Conservation (phyloP, 352 stramenopile genomes). For the Globisporangium paroecandrum region DNA sequence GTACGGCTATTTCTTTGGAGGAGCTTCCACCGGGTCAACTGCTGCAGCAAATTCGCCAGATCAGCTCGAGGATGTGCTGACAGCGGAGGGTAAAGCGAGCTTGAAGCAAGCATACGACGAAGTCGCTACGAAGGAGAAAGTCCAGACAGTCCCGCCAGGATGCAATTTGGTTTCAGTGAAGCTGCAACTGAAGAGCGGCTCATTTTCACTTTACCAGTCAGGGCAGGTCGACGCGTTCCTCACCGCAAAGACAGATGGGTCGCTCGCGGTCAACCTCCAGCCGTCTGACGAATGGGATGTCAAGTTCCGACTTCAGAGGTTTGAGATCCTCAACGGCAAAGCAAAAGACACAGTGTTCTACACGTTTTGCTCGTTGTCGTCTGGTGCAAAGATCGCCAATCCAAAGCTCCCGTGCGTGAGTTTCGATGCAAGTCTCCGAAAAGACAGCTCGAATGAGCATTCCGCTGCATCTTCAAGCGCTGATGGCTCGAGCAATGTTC, state of each 20-base stretch:
- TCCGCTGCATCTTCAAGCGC: conserved; percentile 3
- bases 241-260: conserved; percentile 43
- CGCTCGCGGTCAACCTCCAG: conserved; percentile 53
- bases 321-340: conserved; percentile 61
- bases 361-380: conserved; percentile 60
- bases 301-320: conserved; percentile 56
- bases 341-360: conserved; percentile 43
- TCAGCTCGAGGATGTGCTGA: conserved; percentile 46
- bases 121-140: conserved; percentile 49
- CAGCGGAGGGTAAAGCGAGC: conserved; percentile 59
- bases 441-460: conserved; percentile 8
- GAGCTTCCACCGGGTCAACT: conserved; percentile 11
- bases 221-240: conserved; percentile 46
- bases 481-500: conserved; percentile 1
- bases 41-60: conserved; percentile 18
- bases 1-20: conserved; percentile 83
- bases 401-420: conserved; percentile 38
- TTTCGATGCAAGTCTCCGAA: conserved; percentile 34
- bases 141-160: conserved; percentile 41
- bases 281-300: conserved; percentile 68
- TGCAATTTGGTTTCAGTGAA: conserved; percentile 72
- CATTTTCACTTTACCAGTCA: conserved; percentile 51
- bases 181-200: conserved; percentile 54
- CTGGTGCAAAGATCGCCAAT: conserved; percentile 19
- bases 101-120: conserved; percentile 76